Evolutionary conservation across 176 grass and related monocot genomes (phyloP), one percentile per base, ranked within the genome.

Genomic region (Eleusine indica): DNA sequence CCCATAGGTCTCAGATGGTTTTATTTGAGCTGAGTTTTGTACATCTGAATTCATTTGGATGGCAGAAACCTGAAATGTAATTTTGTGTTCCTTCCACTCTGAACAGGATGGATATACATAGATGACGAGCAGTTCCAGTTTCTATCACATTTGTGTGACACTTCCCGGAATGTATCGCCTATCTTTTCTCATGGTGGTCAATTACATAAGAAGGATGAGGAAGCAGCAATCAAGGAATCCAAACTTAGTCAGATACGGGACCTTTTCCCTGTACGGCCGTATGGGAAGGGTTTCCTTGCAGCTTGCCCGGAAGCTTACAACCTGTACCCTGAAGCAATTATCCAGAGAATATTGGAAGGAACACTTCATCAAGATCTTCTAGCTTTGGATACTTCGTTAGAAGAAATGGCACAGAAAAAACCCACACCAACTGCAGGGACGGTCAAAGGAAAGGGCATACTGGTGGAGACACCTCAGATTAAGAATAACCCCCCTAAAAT

Each of bases 191-290:
- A 86, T 70, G 84, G 74, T 81, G 72, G 47, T 80, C 74, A 88
- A 56, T 58, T 87, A 47, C 91, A 84, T 78, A 85, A 95, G 77
- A 90, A 86, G 66, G 80, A 91, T 87, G 96, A 98, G 86, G 92
- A 95, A 81, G 69, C 80, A 53, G 87, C 79, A 19, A 87, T 98
- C 40, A 47, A 67, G 58, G 96, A 98, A 77, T 98, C 96, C 66
- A 96, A 95, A 82, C 94, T 98, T 84, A 95, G 89, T 88, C 96
- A 98, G 82, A 98, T 98, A 72, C 91, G 81, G 90, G 96, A 98
- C 71, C 86, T 98, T 73, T 87, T 98, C 8, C 93, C 96, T 65
- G 85, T 35, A 98, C 80, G 32, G 32, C 32, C 32, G 2, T 95
- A 96, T 78, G 96, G 96, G 64, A 94, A 93, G 76, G 96, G 96